phyloP scores from a whole-genome alignment of 2,329 filamentous ascomycete genomes.

The Curvularia sp. region DNA sequence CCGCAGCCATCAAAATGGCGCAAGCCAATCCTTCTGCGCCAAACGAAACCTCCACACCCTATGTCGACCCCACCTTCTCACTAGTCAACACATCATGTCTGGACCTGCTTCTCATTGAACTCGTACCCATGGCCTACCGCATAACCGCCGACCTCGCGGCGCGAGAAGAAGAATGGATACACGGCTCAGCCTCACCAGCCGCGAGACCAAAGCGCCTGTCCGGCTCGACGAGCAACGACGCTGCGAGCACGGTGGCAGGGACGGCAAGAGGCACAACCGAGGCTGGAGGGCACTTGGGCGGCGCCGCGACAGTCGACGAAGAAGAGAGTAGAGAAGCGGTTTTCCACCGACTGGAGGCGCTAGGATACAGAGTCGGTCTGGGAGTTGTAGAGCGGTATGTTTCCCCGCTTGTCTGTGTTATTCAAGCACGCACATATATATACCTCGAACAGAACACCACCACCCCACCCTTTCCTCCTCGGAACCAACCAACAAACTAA shows the following conservation, averaged over 20 bases:
- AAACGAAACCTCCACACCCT: constrained; percentile 35
- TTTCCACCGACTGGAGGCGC: constrained; percentile 79
- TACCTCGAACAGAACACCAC: too few species aligned
- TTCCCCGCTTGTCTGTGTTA: neutral
- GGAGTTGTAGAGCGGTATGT: constrained; percentile 86
- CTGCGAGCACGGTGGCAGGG: constrained; percentile 36
- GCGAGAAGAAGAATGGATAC: constrained; percentile 53
- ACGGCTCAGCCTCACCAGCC: constrained; percentile 7
- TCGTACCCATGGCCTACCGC: constrained; percentile 92
- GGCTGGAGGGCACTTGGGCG: neutral
- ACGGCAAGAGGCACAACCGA: constrained; percentile 24
- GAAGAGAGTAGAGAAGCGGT: constrained; percentile 86
- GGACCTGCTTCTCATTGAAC: constrained; percentile 94
- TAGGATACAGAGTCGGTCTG: constrained; percentile 92
- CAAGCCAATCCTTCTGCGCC: constrained; percentile 19
- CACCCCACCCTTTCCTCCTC: neutral
- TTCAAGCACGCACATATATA: too few species aligned
- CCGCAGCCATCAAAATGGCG: constrained; percentile 18
- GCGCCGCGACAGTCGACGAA: constrained; percentile 62
- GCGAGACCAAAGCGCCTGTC: constrained; percentile 28
- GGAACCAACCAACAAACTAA: neutral
- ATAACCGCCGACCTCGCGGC: constrained; percentile 75
- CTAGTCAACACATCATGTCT: constrained; percentile 85
- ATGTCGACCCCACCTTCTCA: constrained; percentile 74
- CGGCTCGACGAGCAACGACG: constrained; percentile 30